Percentiles rank a stretch among this genome's conserved stretches.
These are phyloP conservation scores for Tolypocladium ophioglossoides DNA, from an alignment of 2,329 filamentous ascomycete genomes.

Conservation along the genomic window DNA sequence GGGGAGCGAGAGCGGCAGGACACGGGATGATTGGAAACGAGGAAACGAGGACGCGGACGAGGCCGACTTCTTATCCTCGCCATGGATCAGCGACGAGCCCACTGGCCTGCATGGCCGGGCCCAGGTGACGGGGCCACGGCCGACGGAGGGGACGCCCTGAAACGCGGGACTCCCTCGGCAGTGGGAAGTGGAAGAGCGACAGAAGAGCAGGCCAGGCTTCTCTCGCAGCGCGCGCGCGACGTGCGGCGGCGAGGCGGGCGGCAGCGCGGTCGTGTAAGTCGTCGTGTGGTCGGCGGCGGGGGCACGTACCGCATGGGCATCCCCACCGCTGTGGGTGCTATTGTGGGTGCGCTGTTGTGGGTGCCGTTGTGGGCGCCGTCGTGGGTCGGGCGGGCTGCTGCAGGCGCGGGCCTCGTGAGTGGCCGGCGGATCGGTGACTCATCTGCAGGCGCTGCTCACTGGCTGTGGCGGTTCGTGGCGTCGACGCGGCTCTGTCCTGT, in stretches of 20 bases:
- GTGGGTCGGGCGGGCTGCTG: conserved; percentile 15
- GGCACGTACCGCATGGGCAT: too few relatives aligned
- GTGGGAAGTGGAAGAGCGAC: too few relatives aligned
- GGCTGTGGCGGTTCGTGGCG: not conserved
- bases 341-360: too few relatives aligned
- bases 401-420: conserved; percentile 18
- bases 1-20: conserved; percentile 1
- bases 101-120: too few relatives aligned
- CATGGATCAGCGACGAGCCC: not conserved
- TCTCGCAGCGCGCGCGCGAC: not conserved
- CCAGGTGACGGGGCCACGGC: too few relatives aligned
- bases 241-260: too few relatives aligned
- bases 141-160: not conserved
- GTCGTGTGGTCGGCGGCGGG: too few relatives aligned
- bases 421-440: conserved; percentile 20
- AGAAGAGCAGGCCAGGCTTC: not conserved
- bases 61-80: conserved; percentile 17
- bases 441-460: conserved; percentile 15
- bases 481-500: too few relatives aligned
- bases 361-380: too few relatives aligned
- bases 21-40: conserved; percentile 12
- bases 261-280: conserved; percentile 1
- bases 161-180: not conserved
- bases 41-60: conserved; percentile 16
- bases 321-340: too few relatives aligned